Base-by-base conservation (phyloP, 2,329 filamentous ascomycete species). In the Colletotrichum phormii region DNA sequence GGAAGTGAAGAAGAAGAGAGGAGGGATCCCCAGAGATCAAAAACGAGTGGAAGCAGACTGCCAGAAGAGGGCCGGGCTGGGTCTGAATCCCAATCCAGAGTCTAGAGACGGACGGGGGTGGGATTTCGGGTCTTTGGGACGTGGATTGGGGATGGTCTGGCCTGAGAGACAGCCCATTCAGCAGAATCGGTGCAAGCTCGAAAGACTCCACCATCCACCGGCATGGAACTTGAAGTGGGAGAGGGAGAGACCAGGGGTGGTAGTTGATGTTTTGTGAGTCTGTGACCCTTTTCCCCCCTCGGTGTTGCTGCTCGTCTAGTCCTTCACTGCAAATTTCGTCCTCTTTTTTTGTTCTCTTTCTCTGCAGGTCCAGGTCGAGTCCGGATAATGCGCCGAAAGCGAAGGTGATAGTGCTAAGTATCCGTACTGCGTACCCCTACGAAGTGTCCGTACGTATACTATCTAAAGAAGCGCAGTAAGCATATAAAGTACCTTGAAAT, bases 21-120 rank as follows among this genome's bases (percentile, higher is more conserved):
- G 63, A 66, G 71, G 67, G 67, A 67, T 63, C 67, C 62, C 66
- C 49, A 18, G 67, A 57, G 51, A 51, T 59, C 67, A 72, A 70
- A 67, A 70, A 64, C 37, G 60, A 64, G 46, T 42, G 64, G 51
- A 67, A 42, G 24, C 42, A 46, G 51, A 26, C 35, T 46, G 51
- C 37, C 26, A 31, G 62, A 69, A 64, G 58, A 60, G 29, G 69
- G 35, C 24, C 53, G 46, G 46, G 37, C 63, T 31, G n/a, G 55
- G 26, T 63, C 59, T 65, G 66, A n/a, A 61, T 70, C 35, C 58
- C 22, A 24, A 64, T 65, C 33, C 46, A 49, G 57, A 35, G 37
- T 42, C 37, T 42, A 42, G 37, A 42, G 37, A 42, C 37, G 37
- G 65, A 67, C 64, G 64, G 58, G 58, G 58, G 24, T 53, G 58